Evolutionary conservation across 164 flowering plant species (phyloP).

Genomic region (Liriodendron chinense): DNA sequence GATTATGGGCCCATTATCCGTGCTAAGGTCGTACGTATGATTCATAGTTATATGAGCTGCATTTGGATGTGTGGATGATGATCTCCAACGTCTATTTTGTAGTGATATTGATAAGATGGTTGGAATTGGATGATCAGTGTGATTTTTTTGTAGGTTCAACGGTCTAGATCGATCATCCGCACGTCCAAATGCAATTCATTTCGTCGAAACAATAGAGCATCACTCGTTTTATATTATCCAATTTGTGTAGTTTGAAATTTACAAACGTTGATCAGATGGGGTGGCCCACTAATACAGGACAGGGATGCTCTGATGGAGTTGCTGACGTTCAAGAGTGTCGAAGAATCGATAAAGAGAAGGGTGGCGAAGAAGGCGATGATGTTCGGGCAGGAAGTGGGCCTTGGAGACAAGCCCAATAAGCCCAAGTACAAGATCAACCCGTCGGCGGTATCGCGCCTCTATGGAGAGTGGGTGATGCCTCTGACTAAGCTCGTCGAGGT

Average conservation of each 20-base stretch:
- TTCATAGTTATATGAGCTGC: background rate
- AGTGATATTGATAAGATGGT: no score
- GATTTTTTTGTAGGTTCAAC: no score
- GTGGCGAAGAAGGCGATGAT: conserved; percentile 73
- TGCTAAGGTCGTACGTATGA: conserved; percentile 50
- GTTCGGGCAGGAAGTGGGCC: conserved; percentile 70
- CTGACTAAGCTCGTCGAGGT: conserved; percentile 84
- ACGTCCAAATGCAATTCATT: no score
- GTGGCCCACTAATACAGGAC: conserved; percentile 37
- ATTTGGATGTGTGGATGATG: no score
- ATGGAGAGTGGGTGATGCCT: conserved; percentile 88
- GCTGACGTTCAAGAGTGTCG: conserved; percentile 62
- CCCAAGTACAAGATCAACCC: conserved; percentile 62
- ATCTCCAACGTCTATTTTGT: no score
- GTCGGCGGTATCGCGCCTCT: conserved; percentile 44
- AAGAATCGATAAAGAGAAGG: conserved; percentile 65
- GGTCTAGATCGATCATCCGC: no score
- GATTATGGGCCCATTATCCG: conserved; percentile 64
- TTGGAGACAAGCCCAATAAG: conserved; percentile 9
- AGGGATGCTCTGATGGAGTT: conserved; percentile 66
- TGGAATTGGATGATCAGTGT: no score
- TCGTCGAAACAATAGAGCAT: no score
- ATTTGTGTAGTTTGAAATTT: no score
- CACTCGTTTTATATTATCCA: no score
- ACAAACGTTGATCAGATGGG: no score